phyloP scores from a whole-genome alignment of 2,329 filamentous ascomycete genomes.

The Periconia macrospinosa region DNA sequence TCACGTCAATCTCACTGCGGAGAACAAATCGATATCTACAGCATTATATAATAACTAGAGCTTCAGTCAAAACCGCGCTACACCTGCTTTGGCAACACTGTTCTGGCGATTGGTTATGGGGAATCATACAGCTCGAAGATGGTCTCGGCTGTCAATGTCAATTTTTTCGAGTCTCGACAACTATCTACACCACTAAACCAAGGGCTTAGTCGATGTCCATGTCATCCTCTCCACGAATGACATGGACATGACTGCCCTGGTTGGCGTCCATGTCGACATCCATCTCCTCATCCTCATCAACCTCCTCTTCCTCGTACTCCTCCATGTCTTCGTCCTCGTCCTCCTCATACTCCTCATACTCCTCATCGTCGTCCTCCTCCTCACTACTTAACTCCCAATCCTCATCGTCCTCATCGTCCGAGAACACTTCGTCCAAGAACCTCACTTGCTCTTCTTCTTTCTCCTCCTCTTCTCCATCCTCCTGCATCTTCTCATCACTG shows the following conservation, averaged over 20 bases:
- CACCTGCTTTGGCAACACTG: not conserved
- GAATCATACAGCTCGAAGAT: not conserved
- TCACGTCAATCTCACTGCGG: too few species aligned
- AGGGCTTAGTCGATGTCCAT: not conserved
- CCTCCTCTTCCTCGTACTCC: not conserved
- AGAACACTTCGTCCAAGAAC: too few species aligned
- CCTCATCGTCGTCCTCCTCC: constrained; percentile 17
- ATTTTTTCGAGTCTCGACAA: not conserved
- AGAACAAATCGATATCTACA: too few species aligned
- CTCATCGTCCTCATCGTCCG: too few species aligned
- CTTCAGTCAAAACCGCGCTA: too few species aligned
- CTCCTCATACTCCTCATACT: constrained; percentile 2
- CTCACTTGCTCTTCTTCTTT: constrained; percentile 7
- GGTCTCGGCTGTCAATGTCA: not conserved
- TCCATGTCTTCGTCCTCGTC: not conserved
- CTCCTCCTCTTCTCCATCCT: constrained; percentile 12
- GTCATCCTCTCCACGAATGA: too few species aligned
- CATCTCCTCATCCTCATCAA: not conserved
- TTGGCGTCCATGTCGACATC: not conserved
- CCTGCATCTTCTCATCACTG: constrained; percentile 11
- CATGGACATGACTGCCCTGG: not conserved
- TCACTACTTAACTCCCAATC: constrained; percentile 18
- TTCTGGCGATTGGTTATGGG: too few species aligned
- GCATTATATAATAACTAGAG: too few species aligned
- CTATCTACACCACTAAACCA: not conserved